Percentiles rank a stretch among this genome's conserved stretches.
phyloP scores from a whole-genome alignment of 352 stramenopile genomes.

The Pythium rhizo-oryzae region DNA sequence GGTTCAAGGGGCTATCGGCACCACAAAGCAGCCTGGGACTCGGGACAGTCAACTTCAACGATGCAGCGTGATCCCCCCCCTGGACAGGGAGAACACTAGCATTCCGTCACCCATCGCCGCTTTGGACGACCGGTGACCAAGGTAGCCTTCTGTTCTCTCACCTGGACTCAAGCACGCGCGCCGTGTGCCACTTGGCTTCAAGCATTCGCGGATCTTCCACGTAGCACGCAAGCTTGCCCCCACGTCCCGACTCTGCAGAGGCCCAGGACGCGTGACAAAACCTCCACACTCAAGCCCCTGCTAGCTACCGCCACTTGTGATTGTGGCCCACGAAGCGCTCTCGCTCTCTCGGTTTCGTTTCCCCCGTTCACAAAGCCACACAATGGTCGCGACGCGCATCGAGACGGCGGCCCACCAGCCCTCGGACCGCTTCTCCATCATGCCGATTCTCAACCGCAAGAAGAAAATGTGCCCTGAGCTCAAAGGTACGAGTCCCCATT shows the following conservation, averaged over 20 bases:
- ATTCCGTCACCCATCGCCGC: too few relatives aligned
- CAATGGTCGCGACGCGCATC: slow-evolving; percentile 19
- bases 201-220: slow-evolving; percentile 18
- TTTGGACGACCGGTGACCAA: background rate
- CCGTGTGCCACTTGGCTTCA: slow-evolving; percentile 4
- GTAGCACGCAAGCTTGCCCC: background rate
- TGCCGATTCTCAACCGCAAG: slow-evolving; percentile 45
- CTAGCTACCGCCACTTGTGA: background rate
- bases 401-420: slow-evolving; percentile 21
- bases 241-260: background rate
- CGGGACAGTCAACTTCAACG: slow-evolving; percentile 1
- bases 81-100: background rate
- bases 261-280: background rate
- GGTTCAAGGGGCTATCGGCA: background rate
- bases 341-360: background rate
- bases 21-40: background rate
- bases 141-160: background rate
- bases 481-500: slow-evolving; percentile 40
- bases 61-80: background rate
- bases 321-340: background rate
- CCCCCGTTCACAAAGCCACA: background rate
- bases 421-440: slow-evolving; percentile 48
- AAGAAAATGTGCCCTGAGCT: slow-evolving; percentile 48
- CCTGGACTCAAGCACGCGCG: background rate
- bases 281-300: background rate